These are phyloP conservation scores for Naganishia antarctica DNA, from an alignment of 768 basidiomycete genomes.

Conservation along the genomic window DNA sequence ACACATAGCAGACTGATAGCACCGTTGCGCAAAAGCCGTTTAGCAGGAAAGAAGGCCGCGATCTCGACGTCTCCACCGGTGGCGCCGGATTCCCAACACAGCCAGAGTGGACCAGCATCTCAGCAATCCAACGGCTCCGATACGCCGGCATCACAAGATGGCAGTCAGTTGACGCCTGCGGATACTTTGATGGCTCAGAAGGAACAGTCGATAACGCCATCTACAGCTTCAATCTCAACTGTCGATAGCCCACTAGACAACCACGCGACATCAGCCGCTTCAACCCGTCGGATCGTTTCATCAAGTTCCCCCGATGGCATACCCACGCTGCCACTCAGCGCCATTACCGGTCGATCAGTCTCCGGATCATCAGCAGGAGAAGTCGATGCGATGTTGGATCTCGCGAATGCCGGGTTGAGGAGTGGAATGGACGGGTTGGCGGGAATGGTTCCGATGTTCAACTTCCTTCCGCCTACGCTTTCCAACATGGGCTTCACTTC, in stretches of 20 bases:
- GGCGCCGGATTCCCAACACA: not conserved
- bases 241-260: too few relatives aligned
- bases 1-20: not conserved
- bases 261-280: too few relatives aligned
- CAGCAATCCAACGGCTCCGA: too few relatives aligned
- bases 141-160: too few relatives aligned
- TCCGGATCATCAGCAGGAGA: not conserved
- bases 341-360: not conserved
- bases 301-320: not conserved
- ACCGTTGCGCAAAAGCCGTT: slow-evolving; percentile 1
- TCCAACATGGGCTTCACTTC: not conserved
- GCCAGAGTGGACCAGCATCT: too few relatives aligned
- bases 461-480: slow-evolving; percentile 9
- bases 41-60: slow-evolving; percentile 4
- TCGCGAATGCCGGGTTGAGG: not conserved
- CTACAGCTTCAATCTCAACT: too few relatives aligned
- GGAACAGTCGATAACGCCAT: too few relatives aligned
- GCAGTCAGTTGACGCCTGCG: too few relatives aligned
- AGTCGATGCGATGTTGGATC: not conserved
- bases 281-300: not conserved
- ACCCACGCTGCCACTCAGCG: not conserved
- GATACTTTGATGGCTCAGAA: too few relatives aligned
- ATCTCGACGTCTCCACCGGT: not conserved
- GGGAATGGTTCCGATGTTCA: slow-evolving; percentile 6
- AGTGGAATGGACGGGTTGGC: not conserved